Base-by-base conservation (phyloP, 352 stramenopile species). In the Peronosclerospora sorghi region DNA sequence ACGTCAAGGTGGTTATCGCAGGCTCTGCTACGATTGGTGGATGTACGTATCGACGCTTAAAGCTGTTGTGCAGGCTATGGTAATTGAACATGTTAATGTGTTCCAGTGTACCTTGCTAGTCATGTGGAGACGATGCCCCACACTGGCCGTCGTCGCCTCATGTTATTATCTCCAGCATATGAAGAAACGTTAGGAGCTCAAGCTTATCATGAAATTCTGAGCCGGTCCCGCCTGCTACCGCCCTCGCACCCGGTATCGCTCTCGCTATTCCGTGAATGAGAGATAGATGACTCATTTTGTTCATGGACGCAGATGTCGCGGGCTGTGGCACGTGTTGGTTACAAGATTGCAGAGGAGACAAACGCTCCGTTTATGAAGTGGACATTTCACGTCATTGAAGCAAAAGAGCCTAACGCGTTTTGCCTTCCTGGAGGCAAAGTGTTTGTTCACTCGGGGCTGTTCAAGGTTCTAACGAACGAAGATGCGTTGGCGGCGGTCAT, bases 341-440 rank as follows among this genome's bases (percentile, higher is more conserved):
- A 32, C 14, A 73, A 79, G 40, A 82, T 87, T 36, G 51, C 56
- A 2, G 34, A 65, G 32, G 56, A 76, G 40, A 53, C 72, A 12
- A 45, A 65, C 13, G 59, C 58, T 8, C 46, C 62, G 18, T 61
- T 54, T 43, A 80, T 87, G 59, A 77, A 81, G 42, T 87, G 74
- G 74, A 59, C 65, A 40, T 86, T 86, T 39, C 67, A 80, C 34
- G 71, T 84, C 32, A 70, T 86, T 19, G 62, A 81, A 23, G 63
- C 68, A 12, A 63, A 66, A 26, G 71, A 83, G 45, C 71, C 74
- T 4, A 86, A 86, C 39, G 74, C 74, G 27, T 86, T 86, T 38
- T 86, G 74, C 34, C 51, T 86, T 14, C 71, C 74, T 24, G 74
- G 73, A 26, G 72, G 74, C 8, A 86, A 87, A 50, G 67, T 87